Conservation (phyloP, 352 stramenopile species). For the Achlya hypogyna region DNA sequence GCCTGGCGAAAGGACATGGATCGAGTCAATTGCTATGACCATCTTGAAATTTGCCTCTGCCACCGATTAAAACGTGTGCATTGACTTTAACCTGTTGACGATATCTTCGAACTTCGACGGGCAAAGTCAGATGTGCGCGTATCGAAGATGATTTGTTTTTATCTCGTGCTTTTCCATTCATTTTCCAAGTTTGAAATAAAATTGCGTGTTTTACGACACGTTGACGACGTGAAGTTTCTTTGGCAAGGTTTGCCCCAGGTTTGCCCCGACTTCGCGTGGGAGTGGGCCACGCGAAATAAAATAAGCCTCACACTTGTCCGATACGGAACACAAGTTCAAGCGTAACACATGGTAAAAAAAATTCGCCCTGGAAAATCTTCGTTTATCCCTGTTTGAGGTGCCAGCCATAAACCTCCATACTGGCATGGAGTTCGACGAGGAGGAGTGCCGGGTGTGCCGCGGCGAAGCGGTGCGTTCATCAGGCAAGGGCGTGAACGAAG, state of each 20-base stretch:
- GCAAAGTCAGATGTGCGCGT: not conserved
- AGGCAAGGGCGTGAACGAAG: not conserved
- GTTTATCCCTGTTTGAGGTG: not conserved
- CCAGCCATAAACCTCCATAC: conserved; percentile 1
- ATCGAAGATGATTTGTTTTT: not conserved
- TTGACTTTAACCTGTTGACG: not conserved
- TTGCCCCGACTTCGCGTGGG: not conserved
- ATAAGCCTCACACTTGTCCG: no score
- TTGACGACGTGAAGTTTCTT: not conserved
- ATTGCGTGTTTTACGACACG: not conserved
- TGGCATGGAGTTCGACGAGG: conserved; percentile 39
- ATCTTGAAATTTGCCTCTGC: no score
- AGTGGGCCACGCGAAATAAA: not conserved
- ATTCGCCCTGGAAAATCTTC: not conserved
- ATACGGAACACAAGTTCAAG: not conserved
- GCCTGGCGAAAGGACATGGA: no score
- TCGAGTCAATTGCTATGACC: no score
- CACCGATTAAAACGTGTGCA: no score
- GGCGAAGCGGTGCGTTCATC: conserved; percentile 65
- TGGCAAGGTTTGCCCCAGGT: not conserved
- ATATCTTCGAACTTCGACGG: not conserved
- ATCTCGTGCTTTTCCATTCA: not conserved
- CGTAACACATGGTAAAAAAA: not conserved
- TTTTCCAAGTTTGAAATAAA: not conserved
- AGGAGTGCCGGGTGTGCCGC: conserved; percentile 91